Base-by-base conservation (phyloP, 805 yeast species). In the Saturnispora mendoncae region DNA sequence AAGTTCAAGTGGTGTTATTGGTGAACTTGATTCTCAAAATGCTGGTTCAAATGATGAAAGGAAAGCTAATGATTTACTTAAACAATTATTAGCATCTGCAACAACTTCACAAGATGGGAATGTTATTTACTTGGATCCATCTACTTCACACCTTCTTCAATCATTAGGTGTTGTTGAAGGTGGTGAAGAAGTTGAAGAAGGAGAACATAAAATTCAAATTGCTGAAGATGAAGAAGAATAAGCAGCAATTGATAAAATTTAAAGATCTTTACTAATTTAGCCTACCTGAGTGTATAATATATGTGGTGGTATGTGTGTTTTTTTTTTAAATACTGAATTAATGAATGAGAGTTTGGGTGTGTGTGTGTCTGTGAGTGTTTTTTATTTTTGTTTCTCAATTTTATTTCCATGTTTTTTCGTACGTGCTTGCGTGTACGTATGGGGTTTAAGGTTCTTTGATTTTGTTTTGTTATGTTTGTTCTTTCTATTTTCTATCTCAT, bases 81-180 rank as follows among this genome's bases (percentile, higher is more conserved):
- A 57, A 41, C 63, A 60, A 41, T 43, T 60, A 25, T 52, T 60
- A 26, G 59, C 62, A 6, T 60, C 60, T 18, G 71, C 73, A 46
- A 73, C 71, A 37, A 65, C 73, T 43, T 69, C 77, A 36, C 74
- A 75, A 43, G 74, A 74, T 48, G 74, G 78, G 53, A 82, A 82
- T 33, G 80, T 78, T 21, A 73, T 78, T 39, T 78, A 77, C 55
- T 67, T 78, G 48, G 81, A 78, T 52, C 76, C 79, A 28, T 69
- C 79, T 9, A 72, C 82, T 19, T 74, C 76, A 45, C 74, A 79
- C n/a, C 71, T 78, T 52, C 64, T 79, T 53, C 80, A 80, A 21
- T 65, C 72, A 6, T 52, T 68, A 33, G 69, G 69, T 30, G 67
- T 62, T 24, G 63, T 64, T 40, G 62, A 62, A 23, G 64, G 55